phyloP scores from a whole-genome alignment of 2,329 filamentous ascomycete genomes.

The Calonectria leucothoes region DNA sequence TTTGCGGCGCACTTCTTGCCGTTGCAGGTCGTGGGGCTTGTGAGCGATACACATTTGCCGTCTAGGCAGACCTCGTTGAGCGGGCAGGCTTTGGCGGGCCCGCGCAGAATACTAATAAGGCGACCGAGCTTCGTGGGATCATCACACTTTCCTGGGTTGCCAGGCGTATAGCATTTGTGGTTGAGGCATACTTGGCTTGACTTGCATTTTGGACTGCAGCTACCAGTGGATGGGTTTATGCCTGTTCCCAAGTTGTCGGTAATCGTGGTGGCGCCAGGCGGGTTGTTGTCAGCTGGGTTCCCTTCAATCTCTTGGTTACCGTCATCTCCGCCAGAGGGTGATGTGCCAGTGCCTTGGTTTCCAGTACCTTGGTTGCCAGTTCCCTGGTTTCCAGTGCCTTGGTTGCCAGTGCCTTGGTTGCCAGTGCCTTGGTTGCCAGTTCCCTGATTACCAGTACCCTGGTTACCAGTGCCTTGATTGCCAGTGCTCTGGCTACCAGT shows the following conservation, averaged over 20 bases:
- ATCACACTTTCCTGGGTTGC: neutral
- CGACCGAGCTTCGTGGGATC: neutral
- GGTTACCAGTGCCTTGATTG: neutral
- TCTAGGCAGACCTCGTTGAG: conserved; percentile 23
- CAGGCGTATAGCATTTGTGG: neutral
- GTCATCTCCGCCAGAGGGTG: neutral
- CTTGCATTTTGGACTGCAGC: neutral
- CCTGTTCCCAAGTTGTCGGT: neutral
- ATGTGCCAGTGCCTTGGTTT: neutral
- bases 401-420: neutral
- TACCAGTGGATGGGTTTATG: neutral
- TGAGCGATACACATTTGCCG: conserved; percentile 5
- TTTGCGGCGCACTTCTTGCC: conserved; percentile 19
- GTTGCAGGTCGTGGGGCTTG: conserved; percentile 21
- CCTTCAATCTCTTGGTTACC: neutral
- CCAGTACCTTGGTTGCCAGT: neutral
- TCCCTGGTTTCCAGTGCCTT: neutral
- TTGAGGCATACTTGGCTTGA: neutral
- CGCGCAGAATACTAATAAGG: neutral
- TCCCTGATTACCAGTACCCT: neutral
- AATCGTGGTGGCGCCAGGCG: neutral
- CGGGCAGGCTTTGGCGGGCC: neutral
- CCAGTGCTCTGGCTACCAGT: neutral
- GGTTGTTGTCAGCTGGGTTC: neutral
- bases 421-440: neutral